Percentiles rank a stretch among this genome's conserved stretches.
Conservation (phyloP, 805 yeast genomes). For the Candida qinlingensis region DNA sequence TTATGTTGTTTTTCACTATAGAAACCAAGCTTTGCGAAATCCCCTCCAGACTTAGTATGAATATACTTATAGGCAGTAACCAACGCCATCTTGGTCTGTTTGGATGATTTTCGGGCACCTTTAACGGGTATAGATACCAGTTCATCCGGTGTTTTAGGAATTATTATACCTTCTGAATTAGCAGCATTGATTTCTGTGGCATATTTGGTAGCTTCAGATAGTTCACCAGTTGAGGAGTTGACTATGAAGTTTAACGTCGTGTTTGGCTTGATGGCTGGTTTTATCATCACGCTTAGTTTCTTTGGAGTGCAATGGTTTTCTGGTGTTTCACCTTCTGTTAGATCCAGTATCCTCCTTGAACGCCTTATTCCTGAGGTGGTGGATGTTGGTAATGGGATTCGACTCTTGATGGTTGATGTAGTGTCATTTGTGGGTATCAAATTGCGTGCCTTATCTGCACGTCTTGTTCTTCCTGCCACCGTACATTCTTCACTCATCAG, state of each 20-base stretch:
- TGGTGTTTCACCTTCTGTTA: not conserved
- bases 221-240: slow-evolving; percentile 54
- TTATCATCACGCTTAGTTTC: slow-evolving; percentile 7
- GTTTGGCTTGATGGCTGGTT: slow-evolving; percentile 13
- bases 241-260: slow-evolving; percentile 40
- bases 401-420: slow-evolving; percentile 9
- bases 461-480: not conserved
- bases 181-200: slow-evolving; percentile 65
- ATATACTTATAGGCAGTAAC: slow-evolving; percentile 15
- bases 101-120: slow-evolving; percentile 14
- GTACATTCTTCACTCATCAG: not conserved
- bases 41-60: not conserved
- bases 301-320: slow-evolving; percentile 16
- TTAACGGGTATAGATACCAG: slow-evolving; percentile 49
- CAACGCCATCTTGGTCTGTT: slow-evolving; percentile 14
- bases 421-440: not conserved
- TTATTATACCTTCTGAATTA: slow-evolving; percentile 55
- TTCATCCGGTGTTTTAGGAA: slow-evolving; percentile 54
- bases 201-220: slow-evolving; percentile 60
- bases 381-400: slow-evolving; percentile 17
- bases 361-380: slow-evolving; percentile 13
- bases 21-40: slow-evolving; percentile 14
- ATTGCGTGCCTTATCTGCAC: not conserved
- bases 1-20: slow-evolving; percentile 18
- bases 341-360: slow-evolving; percentile 15